Conservation (phyloP, 805 yeast species). For the Wickerhamomyces subpelliculosus region DNA sequence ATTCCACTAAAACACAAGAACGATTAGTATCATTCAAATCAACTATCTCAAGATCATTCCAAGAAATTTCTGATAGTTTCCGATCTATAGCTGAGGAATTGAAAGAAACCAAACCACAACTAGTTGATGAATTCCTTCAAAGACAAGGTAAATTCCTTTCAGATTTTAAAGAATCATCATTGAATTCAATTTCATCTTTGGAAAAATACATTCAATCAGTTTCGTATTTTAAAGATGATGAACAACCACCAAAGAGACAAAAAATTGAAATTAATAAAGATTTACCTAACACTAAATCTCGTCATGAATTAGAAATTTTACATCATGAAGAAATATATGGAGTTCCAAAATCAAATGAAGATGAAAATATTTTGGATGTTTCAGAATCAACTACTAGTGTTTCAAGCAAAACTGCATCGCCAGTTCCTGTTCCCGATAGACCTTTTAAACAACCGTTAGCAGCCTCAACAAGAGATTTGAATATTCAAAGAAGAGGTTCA, state of each 20-base stretch:
- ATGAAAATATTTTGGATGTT: no score
- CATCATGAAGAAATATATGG: background rate
- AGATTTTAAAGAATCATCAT: conserved; percentile 3
- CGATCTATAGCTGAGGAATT: conserved; percentile 7
- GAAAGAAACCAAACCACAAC: conserved; percentile 8
- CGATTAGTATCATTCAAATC: no score
- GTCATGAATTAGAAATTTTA: conserved; percentile 9
- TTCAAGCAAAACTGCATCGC: background rate
- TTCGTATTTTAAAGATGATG: conserved; percentile 2
- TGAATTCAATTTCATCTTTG: background rate
- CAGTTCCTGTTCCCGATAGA: conserved; percentile 9
- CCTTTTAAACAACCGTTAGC: background rate
- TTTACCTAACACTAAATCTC: conserved; percentile 8
- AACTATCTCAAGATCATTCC: conserved; percentile 7
- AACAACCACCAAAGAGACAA: conserved; percentile 15
- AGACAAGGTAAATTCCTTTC: conserved; percentile 4
- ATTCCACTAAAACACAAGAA: no score
- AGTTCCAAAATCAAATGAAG: background rate
- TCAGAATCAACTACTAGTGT: background rate
- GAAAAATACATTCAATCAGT: conserved; percentile 3
- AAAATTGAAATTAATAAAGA: conserved; percentile 5
- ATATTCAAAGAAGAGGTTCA: background rate
- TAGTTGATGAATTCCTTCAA: conserved; percentile 10
- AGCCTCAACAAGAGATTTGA: background rate
- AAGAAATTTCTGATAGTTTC: conserved; percentile 8